Evolutionary conservation across 306 rosid species (phyloP).

Genomic region (Senna siamea): DNA sequence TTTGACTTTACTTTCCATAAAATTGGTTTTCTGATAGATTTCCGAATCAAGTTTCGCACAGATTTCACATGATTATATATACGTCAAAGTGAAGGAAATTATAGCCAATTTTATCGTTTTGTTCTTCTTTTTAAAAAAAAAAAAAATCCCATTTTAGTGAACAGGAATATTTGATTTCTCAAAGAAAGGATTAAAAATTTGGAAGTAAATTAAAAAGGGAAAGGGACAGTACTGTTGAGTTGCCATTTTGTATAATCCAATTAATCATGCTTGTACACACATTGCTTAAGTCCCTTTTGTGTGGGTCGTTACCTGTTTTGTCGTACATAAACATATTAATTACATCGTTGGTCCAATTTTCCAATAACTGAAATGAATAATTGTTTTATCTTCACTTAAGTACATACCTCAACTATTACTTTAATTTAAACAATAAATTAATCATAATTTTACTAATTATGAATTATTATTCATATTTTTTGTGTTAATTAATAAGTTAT

Average conservation of each 20-base stretch:
- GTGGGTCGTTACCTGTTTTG: slow-evolving; percentile 34
- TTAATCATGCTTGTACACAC: not conserved
- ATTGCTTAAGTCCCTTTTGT: not conserved
- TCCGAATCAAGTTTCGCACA: not conserved
- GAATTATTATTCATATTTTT: no score
- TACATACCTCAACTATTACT: no score
- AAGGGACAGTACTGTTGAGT: not conserved
- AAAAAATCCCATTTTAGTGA: no score
- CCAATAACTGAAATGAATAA: no score
- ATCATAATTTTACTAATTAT: no score
- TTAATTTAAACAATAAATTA: no score
- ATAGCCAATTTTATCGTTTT: not conserved
- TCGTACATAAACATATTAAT: slow-evolving; percentile 19
- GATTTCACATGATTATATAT: not conserved
- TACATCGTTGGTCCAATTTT: not conserved
- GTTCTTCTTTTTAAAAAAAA: no score
- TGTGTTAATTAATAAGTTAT: no score
- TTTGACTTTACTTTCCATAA: no score
- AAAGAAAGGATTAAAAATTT: not conserved
- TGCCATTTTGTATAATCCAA: not conserved
- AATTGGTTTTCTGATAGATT: not conserved
- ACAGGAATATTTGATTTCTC: not conserved
- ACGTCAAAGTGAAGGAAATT: no score
- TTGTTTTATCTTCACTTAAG: no score
- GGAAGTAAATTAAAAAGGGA: not conserved